Evolutionary conservation across 345 rosid genomes (phyloP).

Genomic region (Eutrema yunnanense): DNA sequence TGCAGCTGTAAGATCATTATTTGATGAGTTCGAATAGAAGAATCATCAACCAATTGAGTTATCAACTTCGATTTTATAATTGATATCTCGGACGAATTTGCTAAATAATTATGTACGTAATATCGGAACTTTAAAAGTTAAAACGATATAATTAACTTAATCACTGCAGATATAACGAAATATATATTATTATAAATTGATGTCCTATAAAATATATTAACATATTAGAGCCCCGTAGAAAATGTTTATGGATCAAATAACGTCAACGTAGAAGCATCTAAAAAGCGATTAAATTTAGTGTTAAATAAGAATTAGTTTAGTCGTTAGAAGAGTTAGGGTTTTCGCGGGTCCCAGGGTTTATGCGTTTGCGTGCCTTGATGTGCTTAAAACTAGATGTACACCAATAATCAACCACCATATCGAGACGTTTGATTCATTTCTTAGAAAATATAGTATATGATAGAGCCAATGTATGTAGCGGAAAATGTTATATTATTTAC

Average conservation of each 20-base stretch:
- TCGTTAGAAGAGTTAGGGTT: constrained; percentile 30
- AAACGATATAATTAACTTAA: background rate
- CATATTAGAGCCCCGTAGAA: background rate
- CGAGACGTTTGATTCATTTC: constrained; percentile 7
- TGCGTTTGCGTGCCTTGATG: constrained; percentile 32
- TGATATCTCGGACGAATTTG: background rate
- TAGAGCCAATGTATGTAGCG: background rate
- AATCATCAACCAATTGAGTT: background rate
- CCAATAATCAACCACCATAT: constrained; percentile 34
- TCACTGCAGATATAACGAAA: background rate
- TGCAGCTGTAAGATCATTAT: background rate
- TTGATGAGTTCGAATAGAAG: background rate
- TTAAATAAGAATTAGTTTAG: constrained; percentile 12
- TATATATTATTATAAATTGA: background rate
- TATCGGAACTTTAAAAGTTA: too few relatives aligned
- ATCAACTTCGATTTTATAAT: background rate
- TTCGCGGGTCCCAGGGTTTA: constrained; percentile 10
- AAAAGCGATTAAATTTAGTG: constrained; percentile 5
- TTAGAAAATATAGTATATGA: background rate
- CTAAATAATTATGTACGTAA: background rate
- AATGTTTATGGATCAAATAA: constrained; percentile 5
- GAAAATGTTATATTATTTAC: background rate
- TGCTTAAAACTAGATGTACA: constrained; percentile 25
- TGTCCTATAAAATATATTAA: background rate
- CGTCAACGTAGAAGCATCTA: constrained; percentile 20